A percentile compares a stretch with the other conserved stretches of the same genome.
These are phyloP conservation scores for Pythium grandisporangium DNA, from an alignment of 352 stramenopile genomes.

Conservation along the genomic window DNA sequence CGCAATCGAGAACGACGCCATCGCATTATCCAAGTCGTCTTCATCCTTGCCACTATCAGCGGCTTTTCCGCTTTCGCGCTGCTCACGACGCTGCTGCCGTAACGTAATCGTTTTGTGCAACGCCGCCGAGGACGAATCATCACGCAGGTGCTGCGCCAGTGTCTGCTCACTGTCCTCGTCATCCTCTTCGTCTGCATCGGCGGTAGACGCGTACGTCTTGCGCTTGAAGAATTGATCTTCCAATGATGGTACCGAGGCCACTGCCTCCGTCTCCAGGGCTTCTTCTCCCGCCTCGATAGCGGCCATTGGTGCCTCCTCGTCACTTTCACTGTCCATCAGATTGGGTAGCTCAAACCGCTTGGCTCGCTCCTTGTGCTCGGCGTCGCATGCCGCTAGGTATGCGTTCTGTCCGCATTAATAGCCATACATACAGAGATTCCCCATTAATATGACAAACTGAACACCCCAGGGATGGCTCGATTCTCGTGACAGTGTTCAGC, in stretches of 20 bases:
- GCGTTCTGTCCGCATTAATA: constrained; percentile 24
- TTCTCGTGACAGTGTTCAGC: too few relatives aligned
- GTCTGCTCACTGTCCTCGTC: constrained; percentile 45
- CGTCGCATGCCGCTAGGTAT: constrained; percentile 56
- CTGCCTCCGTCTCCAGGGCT: constrained; percentile 21
- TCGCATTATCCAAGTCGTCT: constrained; percentile 6
- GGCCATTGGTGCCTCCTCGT: too few relatives aligned
- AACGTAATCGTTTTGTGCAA: constrained; percentile 56
- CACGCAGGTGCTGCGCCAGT: constrained; percentile 55
- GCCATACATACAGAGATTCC: too few relatives aligned
- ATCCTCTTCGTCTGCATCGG: constrained; percentile 27
- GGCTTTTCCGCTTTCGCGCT: too few relatives aligned
- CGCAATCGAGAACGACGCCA: constrained; percentile 31
- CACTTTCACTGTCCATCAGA: constrained; percentile 49
- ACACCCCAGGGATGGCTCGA: neutral
- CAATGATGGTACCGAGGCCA: constrained; percentile 1
- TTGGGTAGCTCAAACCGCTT: constrained; percentile 50
- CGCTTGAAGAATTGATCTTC: constrained; percentile 40
- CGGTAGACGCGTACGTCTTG: constrained; percentile 27
- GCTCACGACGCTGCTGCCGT: constrained; percentile 33
- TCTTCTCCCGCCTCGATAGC: constrained; percentile 46
- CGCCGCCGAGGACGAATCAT: constrained; percentile 20
- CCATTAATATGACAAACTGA: too few relatives aligned
- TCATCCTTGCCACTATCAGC: too few relatives aligned
- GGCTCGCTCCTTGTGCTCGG: constrained; percentile 41